These are phyloP conservation scores for Exsudoporus frostii DNA, from an alignment of 768 basidiomycete species.

Conservation along the genomic window DNA sequence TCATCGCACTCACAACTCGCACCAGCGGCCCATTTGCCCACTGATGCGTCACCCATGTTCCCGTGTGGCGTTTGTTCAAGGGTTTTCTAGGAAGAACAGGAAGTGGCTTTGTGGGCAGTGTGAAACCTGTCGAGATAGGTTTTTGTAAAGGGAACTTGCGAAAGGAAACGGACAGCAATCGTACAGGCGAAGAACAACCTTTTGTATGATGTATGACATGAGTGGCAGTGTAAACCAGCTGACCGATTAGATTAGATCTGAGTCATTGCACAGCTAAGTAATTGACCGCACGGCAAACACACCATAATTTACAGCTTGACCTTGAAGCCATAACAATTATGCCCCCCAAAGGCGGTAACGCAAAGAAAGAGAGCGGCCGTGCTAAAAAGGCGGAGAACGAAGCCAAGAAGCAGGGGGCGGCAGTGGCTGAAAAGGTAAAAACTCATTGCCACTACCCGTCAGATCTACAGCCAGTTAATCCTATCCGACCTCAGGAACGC, in stretches of 20 bases:
- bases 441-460: not conserved
- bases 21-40: slow-evolving; percentile 36
- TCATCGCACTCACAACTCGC: slow-evolving; percentile 31
- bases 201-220: slow-evolving; percentile 3
- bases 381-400: slow-evolving; percentile 94
- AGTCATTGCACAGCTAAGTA: slow-evolving; percentile 21
- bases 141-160: not conserved
- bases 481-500: slow-evolving; percentile 48
- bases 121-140: not conserved
- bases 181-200: slow-evolving; percentile 2
- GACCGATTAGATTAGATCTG: slow-evolving; percentile 22
- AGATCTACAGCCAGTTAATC: slow-evolving; percentile 1
- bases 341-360: slow-evolving; percentile 85
- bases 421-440: slow-evolving; percentile 56
- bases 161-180: not conserved
- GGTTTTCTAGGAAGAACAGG: not conserved
- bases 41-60: slow-evolving; percentile 28
- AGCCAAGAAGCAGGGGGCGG: slow-evolving; percentile 68
- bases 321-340: slow-evolving; percentile 36
- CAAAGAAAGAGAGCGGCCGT: slow-evolving; percentile 88
- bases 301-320: slow-evolving; percentile 2
- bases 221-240: slow-evolving; percentile 23
- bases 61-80: slow-evolving; percentile 1
- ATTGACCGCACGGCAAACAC: not conserved
- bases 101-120: not conserved